Evolutionary conservation across 768 basidiomycete species (phyloP).

Genomic region (Lentinula sp.): DNA sequence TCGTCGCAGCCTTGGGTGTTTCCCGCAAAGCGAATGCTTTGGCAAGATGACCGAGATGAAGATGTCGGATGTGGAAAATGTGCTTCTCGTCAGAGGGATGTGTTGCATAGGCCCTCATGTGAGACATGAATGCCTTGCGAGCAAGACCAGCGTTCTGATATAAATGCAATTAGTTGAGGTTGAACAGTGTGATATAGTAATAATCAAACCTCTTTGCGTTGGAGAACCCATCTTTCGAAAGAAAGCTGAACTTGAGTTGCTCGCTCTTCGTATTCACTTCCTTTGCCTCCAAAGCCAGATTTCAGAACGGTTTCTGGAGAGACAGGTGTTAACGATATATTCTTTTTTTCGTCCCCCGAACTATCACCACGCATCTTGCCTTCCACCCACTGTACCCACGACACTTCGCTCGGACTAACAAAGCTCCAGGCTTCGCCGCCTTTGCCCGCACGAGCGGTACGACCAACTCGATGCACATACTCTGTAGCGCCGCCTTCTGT

Average conservation of each 20-base stretch:
- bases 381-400: conserved; percentile 91
- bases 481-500: conserved; percentile 96
- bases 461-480: conserved; percentile 94
- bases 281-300: conserved; percentile 79
- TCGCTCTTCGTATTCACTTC: conserved; percentile 74
- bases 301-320: conserved; percentile 5
- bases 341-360: conserved; percentile 22
- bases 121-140: conserved; percentile 82
- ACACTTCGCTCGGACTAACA: conserved; percentile 77
- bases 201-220: conserved; percentile 55
- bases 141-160: conserved; percentile 70
- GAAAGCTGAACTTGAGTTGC: conserved; percentile 95
- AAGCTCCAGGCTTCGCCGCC: conserved; percentile 96
- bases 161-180: conserved; percentile 5
- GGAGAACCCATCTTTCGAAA: conserved; percentile 91
- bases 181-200: conserved; percentile 3
- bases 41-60: conserved; percentile 92
- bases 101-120: conserved; percentile 94
- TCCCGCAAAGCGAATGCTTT: conserved; percentile 90
- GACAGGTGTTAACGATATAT: conserved; percentile 50
- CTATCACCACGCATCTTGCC: conserved; percentile 63
- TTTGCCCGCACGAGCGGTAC: conserved; percentile 93
- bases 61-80: conserved; percentile 91
- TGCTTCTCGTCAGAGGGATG: conserved; percentile 94
- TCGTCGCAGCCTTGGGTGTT: conserved; percentile 55